Evolutionary conservation across 768 basidiomycete species (phyloP).

Genomic region (Holtermanniella nyarrowii): DNA sequence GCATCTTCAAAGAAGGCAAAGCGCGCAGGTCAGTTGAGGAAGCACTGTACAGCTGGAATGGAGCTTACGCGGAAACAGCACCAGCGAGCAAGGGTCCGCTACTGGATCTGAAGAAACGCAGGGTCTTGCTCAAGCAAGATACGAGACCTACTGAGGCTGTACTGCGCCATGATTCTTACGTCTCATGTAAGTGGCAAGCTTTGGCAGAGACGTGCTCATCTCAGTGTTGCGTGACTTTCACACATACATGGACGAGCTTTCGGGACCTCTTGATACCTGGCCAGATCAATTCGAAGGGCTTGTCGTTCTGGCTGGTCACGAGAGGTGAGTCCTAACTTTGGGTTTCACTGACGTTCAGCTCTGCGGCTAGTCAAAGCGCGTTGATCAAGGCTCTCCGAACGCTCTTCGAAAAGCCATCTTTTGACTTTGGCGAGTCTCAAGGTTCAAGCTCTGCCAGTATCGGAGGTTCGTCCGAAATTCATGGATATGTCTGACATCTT

Average conservation of each 20-base stretch:
- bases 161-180: not conserved
- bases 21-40: not conserved
- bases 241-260: not conserved
- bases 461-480: not conserved
- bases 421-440: not conserved
- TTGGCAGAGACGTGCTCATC: not conserved
- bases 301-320: slow-evolving; percentile 22
- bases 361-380: slow-evolving; percentile 9
- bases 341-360: slow-evolving; percentile 3
- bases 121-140: not conserved
- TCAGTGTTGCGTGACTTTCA: not conserved
- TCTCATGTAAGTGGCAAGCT: not conserved
- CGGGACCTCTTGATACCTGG: not conserved
- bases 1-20: not conserved
- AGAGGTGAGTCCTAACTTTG: slow-evolving; percentile 15
- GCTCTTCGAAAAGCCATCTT: slow-evolving; percentile 5
- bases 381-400: slow-evolving; percentile 20
- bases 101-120: not conserved
- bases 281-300: slow-evolving; percentile 21
- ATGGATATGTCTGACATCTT: not conserved
- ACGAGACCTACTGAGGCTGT: not conserved
- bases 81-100: not conserved
- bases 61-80: not conserved
- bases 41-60: not conserved
- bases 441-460: not conserved